Base-by-base conservation (phyloP, 2,329 filamentous ascomycete genomes). In the Trichophyton mentagrophytes region DNA sequence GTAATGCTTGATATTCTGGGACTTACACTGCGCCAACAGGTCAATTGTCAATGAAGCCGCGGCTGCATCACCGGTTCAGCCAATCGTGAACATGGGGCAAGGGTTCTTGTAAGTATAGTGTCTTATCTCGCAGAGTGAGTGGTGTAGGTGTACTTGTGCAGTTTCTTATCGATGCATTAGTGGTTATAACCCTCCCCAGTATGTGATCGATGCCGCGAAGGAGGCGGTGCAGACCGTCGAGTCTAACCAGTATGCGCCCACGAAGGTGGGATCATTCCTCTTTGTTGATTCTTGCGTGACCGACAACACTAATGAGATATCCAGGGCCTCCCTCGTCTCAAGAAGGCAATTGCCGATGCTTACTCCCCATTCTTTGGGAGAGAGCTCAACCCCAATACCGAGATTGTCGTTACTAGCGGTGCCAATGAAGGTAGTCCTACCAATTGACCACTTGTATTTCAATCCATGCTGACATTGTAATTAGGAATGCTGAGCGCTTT, bases 241-340 rank as follows among this genome's bases (percentile, higher is more conserved):
- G 66, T 96, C 92, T 81, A 99, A 99, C 74, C 93, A 99, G 79
- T 99, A 99, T 80, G 92, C 90, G 22, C 93, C 91, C 1, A 96
- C 93, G 20, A 93, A 90, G 80, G 80, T 82, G 73, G 57, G 44
- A 11, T 22, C 25, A 30, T 27, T 22, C 15, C 3, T 27, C 7
- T 36, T 17, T 36, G 30, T 27, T n/a, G 9, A 4, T 40, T 33
- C 1, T n/a, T 22, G 27, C 22, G 3, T 42, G 11, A 11, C 5
- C 33, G 27, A 20, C 51, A 17, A 20, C 5, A 13, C 7, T 36
- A 55, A 36, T 55, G 11, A 13, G 5, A 2, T 9, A 15, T 36
- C 13, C 63, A 83, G 78, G 93, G 93, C 63, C 85, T 92, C 5
- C 92, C 93, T 47, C 83, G 92, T 60, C 80, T 99, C 70, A 92